phyloP scores from a whole-genome alignment of 2,329 filamentous ascomycete species.

The Cercospora sesami region DNA sequence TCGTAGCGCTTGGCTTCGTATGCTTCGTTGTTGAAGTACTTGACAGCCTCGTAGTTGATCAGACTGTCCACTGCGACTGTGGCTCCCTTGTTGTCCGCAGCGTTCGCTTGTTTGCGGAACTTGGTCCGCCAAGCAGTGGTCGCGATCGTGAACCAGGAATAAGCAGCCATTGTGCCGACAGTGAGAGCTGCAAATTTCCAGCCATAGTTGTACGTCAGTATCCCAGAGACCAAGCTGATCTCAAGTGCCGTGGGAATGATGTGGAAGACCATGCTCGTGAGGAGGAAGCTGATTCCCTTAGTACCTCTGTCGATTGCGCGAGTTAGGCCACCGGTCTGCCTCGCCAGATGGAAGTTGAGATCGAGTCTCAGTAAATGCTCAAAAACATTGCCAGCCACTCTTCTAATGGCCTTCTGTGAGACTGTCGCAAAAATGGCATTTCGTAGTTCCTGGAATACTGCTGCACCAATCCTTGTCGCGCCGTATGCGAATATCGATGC shows the following conservation, averaged over 20 bases:
- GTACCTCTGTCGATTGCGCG: constrained; percentile 94
- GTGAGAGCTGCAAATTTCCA: constrained; percentile 90
- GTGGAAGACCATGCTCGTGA: constrained; percentile 98
- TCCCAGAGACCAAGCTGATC: constrained; percentile 93
- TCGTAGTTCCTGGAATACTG: constrained; percentile 86
- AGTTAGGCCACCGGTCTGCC: constrained; percentile 92
- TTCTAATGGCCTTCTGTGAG: constrained; percentile 91
- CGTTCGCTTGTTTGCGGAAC: constrained; percentile 91
- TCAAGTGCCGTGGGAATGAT: constrained; percentile 90
- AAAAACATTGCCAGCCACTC: constrained; percentile 89
- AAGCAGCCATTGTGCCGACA: constrained; percentile 83
- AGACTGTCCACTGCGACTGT: constrained; percentile 94
- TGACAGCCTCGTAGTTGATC: constrained; percentile 98
- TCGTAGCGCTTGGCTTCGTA: constrained; percentile 93
- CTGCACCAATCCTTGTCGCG: constrained; percentile 80
- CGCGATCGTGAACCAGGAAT: constrained; percentile 93
- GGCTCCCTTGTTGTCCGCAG: constrained; percentile 91
- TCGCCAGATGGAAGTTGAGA: constrained; percentile 87
- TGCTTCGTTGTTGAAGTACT: constrained; percentile 98
- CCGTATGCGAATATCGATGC: constrained; percentile 90
- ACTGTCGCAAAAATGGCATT: constrained; percentile 97
- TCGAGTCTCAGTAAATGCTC: constrained; percentile 85
- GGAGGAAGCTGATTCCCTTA: constrained; percentile 94
- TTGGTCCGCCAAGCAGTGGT: constrained; percentile 97
- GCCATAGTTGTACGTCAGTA: constrained; percentile 94